These are phyloP conservation scores for Xylaria sp. DNA, from an alignment of 2,329 filamentous ascomycete species.

Conservation along the genomic window DNA sequence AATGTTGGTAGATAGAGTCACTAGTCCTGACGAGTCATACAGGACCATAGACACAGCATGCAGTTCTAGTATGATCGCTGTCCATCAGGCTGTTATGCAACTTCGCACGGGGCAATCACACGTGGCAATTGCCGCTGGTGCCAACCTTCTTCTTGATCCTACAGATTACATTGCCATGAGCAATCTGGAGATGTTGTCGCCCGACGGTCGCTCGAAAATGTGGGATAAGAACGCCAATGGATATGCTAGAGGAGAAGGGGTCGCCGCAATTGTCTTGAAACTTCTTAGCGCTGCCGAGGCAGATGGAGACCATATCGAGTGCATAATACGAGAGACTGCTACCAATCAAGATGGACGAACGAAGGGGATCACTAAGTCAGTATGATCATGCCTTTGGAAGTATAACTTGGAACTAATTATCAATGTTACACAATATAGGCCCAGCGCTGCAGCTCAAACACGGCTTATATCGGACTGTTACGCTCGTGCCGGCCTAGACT, in stretches of 20 bases:
- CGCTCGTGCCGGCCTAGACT: conserved; percentile 19
- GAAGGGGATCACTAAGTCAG: conserved; percentile 20
- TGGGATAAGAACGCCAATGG: conserved; percentile 54
- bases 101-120: conserved; percentile 33
- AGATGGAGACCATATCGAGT: conserved; percentile 35
- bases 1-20: not conserved
- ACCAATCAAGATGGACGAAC: conserved; percentile 33
- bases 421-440: not conserved
- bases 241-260: conserved; percentile 52
- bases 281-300: conserved; percentile 45
- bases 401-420: not conserved
- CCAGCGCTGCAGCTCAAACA: conserved; percentile 17
- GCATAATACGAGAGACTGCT: conserved; percentile 26
- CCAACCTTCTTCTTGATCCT: conserved; percentile 34
- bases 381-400: not conserved
- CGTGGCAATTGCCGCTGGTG: conserved; percentile 30
- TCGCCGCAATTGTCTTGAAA: conserved; percentile 50
- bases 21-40: not conserved
- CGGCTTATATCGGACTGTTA: conserved; percentile 24
- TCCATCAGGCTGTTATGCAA: conserved; percentile 13
- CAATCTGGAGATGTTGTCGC: conserved; percentile 49
- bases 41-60: conserved; percentile 23
- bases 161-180: conserved; percentile 22
- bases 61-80: conserved; percentile 13
- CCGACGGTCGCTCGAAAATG: conserved; percentile 46